Conservation (phyloP, 1,284 basidiomycete species). For the Malassezia equina region DNA sequence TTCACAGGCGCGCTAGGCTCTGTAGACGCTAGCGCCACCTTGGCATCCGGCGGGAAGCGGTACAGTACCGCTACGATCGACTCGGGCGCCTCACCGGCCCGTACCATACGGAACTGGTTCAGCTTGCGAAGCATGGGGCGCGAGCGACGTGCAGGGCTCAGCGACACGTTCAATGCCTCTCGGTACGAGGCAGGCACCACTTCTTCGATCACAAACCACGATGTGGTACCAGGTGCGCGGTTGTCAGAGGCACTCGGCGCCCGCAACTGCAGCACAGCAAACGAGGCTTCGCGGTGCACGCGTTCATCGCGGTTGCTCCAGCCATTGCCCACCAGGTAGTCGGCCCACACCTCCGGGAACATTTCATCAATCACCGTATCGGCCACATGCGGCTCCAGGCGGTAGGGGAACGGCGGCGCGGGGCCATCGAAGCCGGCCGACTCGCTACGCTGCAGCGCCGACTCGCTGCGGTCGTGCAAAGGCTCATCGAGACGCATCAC, state of each 20-base stretch:
- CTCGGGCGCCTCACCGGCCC: conserved; percentile 9
- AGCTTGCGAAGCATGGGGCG: conserved; percentile 42
- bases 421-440: conserved; percentile 17
- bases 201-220: conserved; percentile 45
- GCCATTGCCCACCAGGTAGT: conserved; percentile 40
- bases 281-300: conserved; percentile 42
- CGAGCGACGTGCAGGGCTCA: conserved; percentile 21
- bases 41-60: background rate
- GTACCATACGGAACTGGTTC: conserved; percentile 31
- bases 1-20: too few relatives aligned
- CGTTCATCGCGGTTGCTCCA: conserved; percentile 47
- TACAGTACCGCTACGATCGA: conserved; percentile 13
- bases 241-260: conserved; percentile 18
- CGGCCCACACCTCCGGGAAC: conserved; percentile 44
- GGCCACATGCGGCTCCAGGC: conserved; percentile 27
- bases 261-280: conserved; percentile 44
- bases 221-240: background rate
- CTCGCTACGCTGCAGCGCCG: conserved; percentile 9
- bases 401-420: conserved; percentile 37
- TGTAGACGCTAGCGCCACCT: background rate
- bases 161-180: conserved; percentile 27
- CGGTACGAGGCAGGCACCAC: conserved; percentile 41
- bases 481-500: conserved; percentile 39
- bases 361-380: conserved; percentile 37
- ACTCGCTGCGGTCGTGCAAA: background rate